phyloP scores from a whole-genome alignment of 176 grass and related monocot species.

The Avena eriantha region DNA sequence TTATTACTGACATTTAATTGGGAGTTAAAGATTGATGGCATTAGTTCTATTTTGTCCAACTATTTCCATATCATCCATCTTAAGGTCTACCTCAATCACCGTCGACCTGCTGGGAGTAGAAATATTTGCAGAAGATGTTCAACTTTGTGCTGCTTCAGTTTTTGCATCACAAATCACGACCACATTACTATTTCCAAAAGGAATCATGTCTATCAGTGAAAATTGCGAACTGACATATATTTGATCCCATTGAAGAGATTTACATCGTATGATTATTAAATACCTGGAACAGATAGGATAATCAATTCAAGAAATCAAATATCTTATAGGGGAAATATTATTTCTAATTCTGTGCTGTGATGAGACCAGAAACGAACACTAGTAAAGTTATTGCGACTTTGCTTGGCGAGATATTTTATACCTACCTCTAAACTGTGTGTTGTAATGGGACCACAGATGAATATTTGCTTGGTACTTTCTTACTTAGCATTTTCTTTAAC shows the following conservation, averaged over 20 bases:
- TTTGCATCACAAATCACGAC: not conserved
- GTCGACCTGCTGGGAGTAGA: not conserved
- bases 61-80: not conserved
- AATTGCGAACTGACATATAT: not conserved
- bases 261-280: constrained; percentile 11
- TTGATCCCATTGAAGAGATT: not conserved
- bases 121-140: constrained; percentile 3
- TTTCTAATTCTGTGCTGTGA: not conserved
- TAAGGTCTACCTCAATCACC: not conserved
- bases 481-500: not conserved
- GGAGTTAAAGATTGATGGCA: not conserved
- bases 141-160: constrained; percentile 11
- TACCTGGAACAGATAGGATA: constrained; percentile 9
- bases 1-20: not conserved
- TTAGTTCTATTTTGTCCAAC: not conserved
- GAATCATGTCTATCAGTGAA: not conserved
- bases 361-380: not conserved
- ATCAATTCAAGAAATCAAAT: constrained; percentile 26
- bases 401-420: not conserved
- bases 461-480: not conserved
- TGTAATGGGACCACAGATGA: not conserved
- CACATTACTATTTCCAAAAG: not conserved
- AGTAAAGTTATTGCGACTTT: not conserved
- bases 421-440: not conserved
- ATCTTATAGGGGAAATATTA: constrained; percentile 5